Conservation (phyloP, 2,329 filamentous ascomycete genomes). For the Botrytis deweyae region DNA sequence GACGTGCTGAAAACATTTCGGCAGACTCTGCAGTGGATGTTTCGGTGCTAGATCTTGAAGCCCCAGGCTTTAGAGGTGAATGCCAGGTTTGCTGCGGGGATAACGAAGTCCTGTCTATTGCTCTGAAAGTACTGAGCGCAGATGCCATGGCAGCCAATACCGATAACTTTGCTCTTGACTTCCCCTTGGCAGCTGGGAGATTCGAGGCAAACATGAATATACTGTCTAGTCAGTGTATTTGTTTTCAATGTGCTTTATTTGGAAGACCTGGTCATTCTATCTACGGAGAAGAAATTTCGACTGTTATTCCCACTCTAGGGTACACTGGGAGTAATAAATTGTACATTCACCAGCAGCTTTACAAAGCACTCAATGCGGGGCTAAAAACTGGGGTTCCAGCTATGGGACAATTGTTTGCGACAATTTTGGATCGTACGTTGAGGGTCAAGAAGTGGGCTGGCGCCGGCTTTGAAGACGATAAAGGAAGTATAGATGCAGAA, state of each 20-base stretch:
- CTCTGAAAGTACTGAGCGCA: background rate
- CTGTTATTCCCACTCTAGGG: background rate
- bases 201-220: background rate
- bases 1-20: background rate
- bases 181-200: background rate
- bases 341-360: background rate
- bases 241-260: conserved; percentile 7
- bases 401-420: background rate
- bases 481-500: background rate
- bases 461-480: background rate
- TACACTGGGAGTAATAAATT: background rate
- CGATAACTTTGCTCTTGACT: conserved; percentile 1
- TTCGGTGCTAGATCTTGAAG: background rate
- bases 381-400: background rate
- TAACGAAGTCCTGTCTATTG: background rate
- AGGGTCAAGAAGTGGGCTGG: background rate
- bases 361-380: background rate
- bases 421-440: background rate
- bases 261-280: background rate
- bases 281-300: background rate
- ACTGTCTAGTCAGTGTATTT: conserved; percentile 9
- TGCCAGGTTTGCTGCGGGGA: background rate
- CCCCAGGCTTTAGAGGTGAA: background rate
- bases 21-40: background rate
- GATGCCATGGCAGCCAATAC: background rate